A percentile compares a stretch with the other conserved stretches of the same genome.
phyloP scores from a whole-genome alignment of 164 flowering plant species.

The Liquidambar formosana region DNA sequence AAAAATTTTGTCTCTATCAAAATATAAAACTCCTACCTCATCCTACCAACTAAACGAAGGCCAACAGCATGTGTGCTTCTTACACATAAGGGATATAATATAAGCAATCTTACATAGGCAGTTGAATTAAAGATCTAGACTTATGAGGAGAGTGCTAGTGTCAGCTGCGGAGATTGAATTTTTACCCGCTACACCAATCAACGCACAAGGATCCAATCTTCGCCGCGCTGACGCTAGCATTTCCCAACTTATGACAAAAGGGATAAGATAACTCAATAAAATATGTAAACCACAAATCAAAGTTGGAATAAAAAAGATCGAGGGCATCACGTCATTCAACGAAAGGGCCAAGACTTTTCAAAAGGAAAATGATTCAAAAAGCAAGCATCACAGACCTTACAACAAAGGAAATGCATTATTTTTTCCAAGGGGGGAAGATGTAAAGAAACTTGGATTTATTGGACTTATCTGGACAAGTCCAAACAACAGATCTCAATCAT shows the following conservation, averaged over 20 bases:
- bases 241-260: no score
- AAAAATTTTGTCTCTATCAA: no score
- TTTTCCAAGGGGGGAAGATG: neutral
- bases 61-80: neutral
- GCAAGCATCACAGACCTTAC: neutral
- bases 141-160: no score
- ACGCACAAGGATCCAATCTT: neutral
- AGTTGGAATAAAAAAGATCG: neutral
- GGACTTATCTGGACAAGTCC: neutral
- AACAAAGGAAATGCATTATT: neutral
- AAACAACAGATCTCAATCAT: neutral
- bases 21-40: no score
- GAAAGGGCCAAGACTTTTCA: neutral
- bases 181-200: neutral
- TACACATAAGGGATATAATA: neutral
- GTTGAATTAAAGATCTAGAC: conserved; percentile 5
- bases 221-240: no score
- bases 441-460: conserved; percentile 1
- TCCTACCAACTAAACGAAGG: neutral
- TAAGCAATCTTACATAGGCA: neutral
- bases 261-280: neutral
- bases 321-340: conserved; percentile 13
- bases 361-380: conserved; percentile 6
- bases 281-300: neutral
- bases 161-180: no score